Evolutionary conservation across 106 monocot genomes (phyloP).

Genomic region (Apostasia shenzhenica): DNA sequence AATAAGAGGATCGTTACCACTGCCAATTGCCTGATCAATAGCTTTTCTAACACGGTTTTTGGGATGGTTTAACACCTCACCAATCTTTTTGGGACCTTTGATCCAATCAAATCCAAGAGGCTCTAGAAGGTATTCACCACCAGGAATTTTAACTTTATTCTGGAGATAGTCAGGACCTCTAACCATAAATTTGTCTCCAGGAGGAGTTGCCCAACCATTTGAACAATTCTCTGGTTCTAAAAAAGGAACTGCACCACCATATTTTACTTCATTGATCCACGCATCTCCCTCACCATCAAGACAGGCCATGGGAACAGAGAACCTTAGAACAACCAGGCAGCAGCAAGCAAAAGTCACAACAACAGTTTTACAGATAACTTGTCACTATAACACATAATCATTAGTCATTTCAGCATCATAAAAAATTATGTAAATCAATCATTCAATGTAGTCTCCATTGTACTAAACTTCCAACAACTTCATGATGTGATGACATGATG

Average conservation of each 20-base stretch:
- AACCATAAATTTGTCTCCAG: slow-evolving; percentile 66
- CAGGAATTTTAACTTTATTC: slow-evolving; percentile 68
- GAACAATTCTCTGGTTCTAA: slow-evolving; percentile 60
- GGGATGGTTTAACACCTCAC: slow-evolving; percentile 58
- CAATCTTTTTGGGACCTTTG: slow-evolving; percentile 55
- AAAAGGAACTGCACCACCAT: slow-evolving; percentile 62
- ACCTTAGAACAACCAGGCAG: too few relatives aligned
- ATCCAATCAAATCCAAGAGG: slow-evolving; percentile 97
- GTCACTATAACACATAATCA: too few relatives aligned
- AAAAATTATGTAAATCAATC: too few relatives aligned
- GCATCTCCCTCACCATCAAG: slow-evolving; percentile 26
- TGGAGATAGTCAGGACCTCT: slow-evolving; percentile 87
- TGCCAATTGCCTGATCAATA: slow-evolving; percentile 41
- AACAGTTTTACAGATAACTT: too few relatives aligned
- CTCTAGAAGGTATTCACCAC: slow-evolving; percentile 64
- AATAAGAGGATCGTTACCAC: slow-evolving; percentile 54
- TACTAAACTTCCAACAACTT: too few relatives aligned
- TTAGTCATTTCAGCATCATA: too few relatives aligned
- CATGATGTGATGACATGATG: too few relatives aligned
- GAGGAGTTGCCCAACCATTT: slow-evolving; percentile 82
- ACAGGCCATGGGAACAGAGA: slow-evolving; percentile 39
- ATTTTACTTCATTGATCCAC: slow-evolving; percentile 66
- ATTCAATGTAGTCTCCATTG: too few relatives aligned
- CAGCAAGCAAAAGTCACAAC: too few relatives aligned
- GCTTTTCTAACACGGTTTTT: slow-evolving; percentile 70